These are phyloP conservation scores for Hura crepitans DNA, from an alignment of 441 rosid genomes.

Conservation along the genomic window DNA sequence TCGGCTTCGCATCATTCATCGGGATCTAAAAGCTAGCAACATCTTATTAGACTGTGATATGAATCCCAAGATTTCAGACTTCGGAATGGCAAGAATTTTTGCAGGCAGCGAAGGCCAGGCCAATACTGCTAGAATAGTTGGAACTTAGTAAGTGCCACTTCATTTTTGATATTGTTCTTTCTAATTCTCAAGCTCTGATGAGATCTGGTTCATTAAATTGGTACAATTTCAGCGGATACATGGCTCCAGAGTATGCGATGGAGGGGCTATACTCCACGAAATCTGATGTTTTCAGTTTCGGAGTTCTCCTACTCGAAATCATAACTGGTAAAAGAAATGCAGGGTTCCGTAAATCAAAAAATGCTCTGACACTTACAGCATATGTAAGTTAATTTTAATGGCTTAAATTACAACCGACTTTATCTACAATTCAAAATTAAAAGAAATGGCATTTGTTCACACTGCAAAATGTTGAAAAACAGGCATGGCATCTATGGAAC, in stretches of 20 bases:
- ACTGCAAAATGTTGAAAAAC: conserved; percentile 13
- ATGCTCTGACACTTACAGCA: conserved; percentile 25
- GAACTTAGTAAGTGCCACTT: conserved; percentile 34
- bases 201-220: too few species aligned
- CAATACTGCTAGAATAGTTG: conserved; percentile 34
- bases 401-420: too few species aligned
- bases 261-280: conserved; percentile 42
- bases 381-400: conserved; percentile 23
- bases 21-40: conserved; percentile 41
- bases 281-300: conserved; percentile 48
- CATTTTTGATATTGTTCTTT: neutral
- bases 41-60: conserved; percentile 32
- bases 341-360: conserved; percentile 23
- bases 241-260: conserved; percentile 50
- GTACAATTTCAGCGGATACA: conserved; percentile 33
- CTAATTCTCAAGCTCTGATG: too few species aligned
- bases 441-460: neutral
- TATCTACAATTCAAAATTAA: too few species aligned
- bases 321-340: conserved; percentile 34
- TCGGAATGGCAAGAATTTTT: conserved; percentile 44
- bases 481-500: conserved; percentile 40
- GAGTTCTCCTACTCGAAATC: conserved; percentile 44
- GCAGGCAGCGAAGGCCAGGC: conserved; percentile 26
- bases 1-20: conserved; percentile 36
- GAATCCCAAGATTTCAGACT: conserved; percentile 48